These are phyloP conservation scores for Phytophthora agathidicida DNA, from an alignment of 352 stramenopile species.

Conservation along the genomic window DNA sequence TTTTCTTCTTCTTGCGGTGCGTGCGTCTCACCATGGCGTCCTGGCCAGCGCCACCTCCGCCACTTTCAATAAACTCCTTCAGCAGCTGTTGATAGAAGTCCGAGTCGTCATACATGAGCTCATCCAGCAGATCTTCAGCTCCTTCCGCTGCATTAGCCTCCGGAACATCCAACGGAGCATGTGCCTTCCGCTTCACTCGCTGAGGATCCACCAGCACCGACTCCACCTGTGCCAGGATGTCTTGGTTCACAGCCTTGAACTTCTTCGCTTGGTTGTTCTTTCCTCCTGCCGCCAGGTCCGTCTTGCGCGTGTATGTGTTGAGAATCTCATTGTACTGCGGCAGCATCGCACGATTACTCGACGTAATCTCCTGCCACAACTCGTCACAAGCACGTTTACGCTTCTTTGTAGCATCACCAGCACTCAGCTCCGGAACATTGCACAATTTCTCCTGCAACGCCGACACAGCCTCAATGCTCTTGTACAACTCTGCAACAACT, in stretches of 20 bases:
- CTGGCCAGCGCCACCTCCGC: slow-evolving; percentile 50
- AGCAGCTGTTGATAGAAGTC: slow-evolving; percentile 91
- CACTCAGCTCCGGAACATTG: slow-evolving; percentile 62
- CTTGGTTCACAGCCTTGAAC: slow-evolving; percentile 90
- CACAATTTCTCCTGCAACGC: slow-evolving; percentile 71
- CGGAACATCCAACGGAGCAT: slow-evolving; percentile 55
- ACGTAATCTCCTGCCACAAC: slow-evolving; percentile 55
- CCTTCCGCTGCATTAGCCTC: slow-evolving; percentile 41
- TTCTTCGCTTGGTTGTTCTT: slow-evolving; percentile 77
- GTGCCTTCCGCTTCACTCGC: slow-evolving; percentile 86
- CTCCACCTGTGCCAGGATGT: slow-evolving; percentile 86
- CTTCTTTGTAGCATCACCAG: slow-evolving; percentile 48
- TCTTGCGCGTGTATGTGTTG: slow-evolving; percentile 82
- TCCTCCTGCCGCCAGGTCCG: slow-evolving; percentile 55
- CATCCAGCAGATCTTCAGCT: slow-evolving; percentile 63
- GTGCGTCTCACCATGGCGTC: slow-evolving; percentile 60
- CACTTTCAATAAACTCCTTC: slow-evolving; percentile 89
- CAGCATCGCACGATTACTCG: slow-evolving; percentile 50
- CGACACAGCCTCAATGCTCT: slow-evolving; percentile 67
- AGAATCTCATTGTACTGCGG: slow-evolving; percentile 86
- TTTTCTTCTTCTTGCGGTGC: slow-evolving; percentile 87
- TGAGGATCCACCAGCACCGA: slow-evolving; percentile 81
- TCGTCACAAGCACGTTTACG: slow-evolving; percentile 67
- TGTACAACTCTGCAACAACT: slow-evolving; percentile 56
- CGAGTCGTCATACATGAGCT: slow-evolving; percentile 88